A percentile compares a stretch with the other conserved stretches of the same genome.
Evolutionary conservation across 1,139 yeast genomes (phyloP).

Genomic region (Yamadazyma pseudoaaseri): DNA sequence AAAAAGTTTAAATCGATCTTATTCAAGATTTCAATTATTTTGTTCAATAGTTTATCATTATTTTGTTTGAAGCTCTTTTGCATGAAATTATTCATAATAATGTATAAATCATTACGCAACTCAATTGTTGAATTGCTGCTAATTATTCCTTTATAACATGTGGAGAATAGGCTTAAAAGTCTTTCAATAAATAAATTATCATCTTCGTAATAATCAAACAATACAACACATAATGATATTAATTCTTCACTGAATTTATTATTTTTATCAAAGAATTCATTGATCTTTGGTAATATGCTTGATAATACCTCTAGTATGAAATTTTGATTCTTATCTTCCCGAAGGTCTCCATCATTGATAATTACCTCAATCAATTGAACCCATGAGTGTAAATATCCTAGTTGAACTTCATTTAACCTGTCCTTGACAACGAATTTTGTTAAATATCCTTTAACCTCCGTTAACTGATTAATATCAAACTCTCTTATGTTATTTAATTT

Average conservation of each 20-base stretch:
- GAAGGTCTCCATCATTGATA: constrained; percentile 52
- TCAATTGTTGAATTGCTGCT: constrained; percentile 66
- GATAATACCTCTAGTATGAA: constrained; percentile 79
- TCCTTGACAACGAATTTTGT: constrained; percentile 44
- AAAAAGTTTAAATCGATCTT: constrained; percentile 62
- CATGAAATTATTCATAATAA: constrained; percentile 66
- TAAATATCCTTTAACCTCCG: constrained; percentile 27
- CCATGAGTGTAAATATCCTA: constrained; percentile 76
- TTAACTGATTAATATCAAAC: constrained; percentile 3
- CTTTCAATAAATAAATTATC: constrained; percentile 42
- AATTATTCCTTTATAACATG: constrained; percentile 71
- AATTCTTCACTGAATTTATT: constrained; percentile 71
- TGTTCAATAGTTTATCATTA: constrained; percentile 36
- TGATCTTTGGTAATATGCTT: constrained; percentile 69
- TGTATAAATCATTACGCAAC: constrained; percentile 76
- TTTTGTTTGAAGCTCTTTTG: constrained; percentile 45
- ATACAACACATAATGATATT: constrained; percentile 69
- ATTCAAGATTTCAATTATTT: constrained; percentile 51
- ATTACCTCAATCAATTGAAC: constrained; percentile 73
- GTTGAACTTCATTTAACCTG: constrained; percentile 52
- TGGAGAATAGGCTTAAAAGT: constrained; percentile 65
- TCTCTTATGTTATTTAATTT: constrained; percentile 6
- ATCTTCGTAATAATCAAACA: constrained; percentile 59
- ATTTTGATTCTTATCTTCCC: constrained; percentile 39
- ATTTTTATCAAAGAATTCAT: constrained; percentile 69